Evolutionary conservation across 257 asterid genomes (phyloP), one percentile per base, ranked within the genome.

Genomic region (Thymus mandschuricus): DNA sequence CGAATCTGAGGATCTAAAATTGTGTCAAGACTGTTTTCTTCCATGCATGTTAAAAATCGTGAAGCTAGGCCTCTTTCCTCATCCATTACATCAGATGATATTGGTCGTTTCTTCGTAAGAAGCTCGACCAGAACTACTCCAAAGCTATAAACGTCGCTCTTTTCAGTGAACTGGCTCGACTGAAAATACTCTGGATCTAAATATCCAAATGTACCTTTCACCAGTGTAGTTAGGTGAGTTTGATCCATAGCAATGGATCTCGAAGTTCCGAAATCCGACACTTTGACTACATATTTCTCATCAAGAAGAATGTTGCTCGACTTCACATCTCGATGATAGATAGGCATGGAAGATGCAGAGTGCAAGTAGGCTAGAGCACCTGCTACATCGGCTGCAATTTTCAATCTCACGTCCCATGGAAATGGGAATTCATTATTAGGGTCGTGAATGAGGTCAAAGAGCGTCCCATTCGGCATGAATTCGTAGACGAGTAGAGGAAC

Each of bases 311-410:
- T 21, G 21, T 21, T 21, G 21, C 11, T 48, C 5, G 54, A 11
- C 54, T 48, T 48, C 21, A 48, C 12, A 21, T 48, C 54, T 30
- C 82, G 61, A 27, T 78, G 81, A 28, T 67, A 78, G 4, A 78
- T 73, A 0, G 78, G 78, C 0, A 72, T 0, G 0, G 81, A 29
- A 31, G 78, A 54, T 3, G 75, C 55, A n/a, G 52, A 72, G 56
- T 78, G 81, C 4, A 78, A 33, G 55, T 78, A 72, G 1, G 78
- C 52, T 6, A 78, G 21, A 6, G 81, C 75, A 6, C 68, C 75
- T 2, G 81, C 73, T n/a, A 66, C 10, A 7, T 77, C 81, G 3
- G 67, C 61, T 2, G 74, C 68, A 6, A 72, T 77, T 62, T 61
- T 72, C 8, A 77, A 2, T 8, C 81, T 70, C 44, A 51, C 60